Percentiles rank a stretch among this genome's conserved stretches.
Conservation (phyloP, 1,139 yeast species). For the Hyphopichia pseudoburtonii region DNA sequence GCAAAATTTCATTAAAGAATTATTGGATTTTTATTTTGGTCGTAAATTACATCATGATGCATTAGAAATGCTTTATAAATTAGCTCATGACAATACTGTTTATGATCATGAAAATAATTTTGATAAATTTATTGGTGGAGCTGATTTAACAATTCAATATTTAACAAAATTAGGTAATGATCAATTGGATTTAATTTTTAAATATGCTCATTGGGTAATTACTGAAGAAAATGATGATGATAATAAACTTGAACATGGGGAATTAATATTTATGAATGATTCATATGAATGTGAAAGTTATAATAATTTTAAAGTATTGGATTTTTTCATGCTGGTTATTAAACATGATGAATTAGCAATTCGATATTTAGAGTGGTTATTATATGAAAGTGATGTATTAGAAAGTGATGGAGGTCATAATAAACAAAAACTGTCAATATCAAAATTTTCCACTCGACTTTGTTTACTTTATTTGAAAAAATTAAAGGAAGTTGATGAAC, state of each 20-base stretch:
- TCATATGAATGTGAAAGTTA: conserved; percentile 62
- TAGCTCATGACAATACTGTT: conserved; percentile 27
- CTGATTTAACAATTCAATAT: conserved; percentile 60
- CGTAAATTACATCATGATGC: conserved; percentile 68
- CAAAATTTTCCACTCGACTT: conserved; percentile 51
- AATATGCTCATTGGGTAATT: conserved; percentile 60
- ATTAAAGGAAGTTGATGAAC: conserved; percentile 20
- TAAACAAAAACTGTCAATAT: conserved; percentile 25
- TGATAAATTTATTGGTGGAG: conserved; percentile 37
- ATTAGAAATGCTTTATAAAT: conserved; percentile 51
- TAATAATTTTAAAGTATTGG: conserved; percentile 53
- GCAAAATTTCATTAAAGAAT: conserved; percentile 58
- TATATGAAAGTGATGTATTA: conserved; percentile 46
- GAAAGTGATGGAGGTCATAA: too few relatives aligned
- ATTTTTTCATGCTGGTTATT: conserved; percentile 34
- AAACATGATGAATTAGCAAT: conserved; percentile 38
- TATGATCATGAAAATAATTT: conserved; percentile 21
- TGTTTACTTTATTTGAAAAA: conserved; percentile 54
- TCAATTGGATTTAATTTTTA: conserved; percentile 54
- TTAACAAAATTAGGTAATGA: conserved; percentile 58
- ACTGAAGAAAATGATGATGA: conserved; percentile 16
- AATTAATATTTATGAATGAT: conserved; percentile 66
- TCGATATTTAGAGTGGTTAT: conserved; percentile 60
- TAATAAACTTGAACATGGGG: conserved; percentile 36
- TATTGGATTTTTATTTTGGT: conserved; percentile 77